A percentile compares a stretch with the other conserved stretches of the same genome.
Conservation (phyloP, 768 basidiomycete species). For the Russula dissimulans region DNA sequence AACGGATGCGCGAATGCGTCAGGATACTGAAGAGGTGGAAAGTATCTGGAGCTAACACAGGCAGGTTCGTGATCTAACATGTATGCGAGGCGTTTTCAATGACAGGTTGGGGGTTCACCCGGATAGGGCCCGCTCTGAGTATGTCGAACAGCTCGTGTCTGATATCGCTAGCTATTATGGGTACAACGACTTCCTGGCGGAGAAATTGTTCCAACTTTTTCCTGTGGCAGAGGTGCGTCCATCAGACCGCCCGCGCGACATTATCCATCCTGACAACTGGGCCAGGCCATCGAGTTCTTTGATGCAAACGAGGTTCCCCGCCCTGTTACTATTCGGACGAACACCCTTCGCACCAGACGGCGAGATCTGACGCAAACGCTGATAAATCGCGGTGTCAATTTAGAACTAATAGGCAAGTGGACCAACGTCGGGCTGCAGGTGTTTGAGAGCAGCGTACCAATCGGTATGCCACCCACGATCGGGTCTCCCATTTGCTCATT, state of each 20-base stretch:
- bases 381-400: conserved; percentile 91
- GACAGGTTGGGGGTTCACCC: conserved; percentile 1
- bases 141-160: conserved; percentile 74
- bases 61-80: conserved; percentile 38
- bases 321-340: conserved; percentile 96
- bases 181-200: conserved; percentile 90
- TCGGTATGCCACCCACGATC: conserved; percentile 44
- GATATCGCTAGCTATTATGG: conserved; percentile 97
- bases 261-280: not conserved
- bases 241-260: not conserved
- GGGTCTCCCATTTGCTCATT: not conserved
- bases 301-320: conserved; percentile 94
- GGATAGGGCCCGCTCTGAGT: conserved; percentile 77
- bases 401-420: conserved; percentile 99
- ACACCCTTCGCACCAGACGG: conserved; percentile 87
- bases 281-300: conserved; percentile 92
- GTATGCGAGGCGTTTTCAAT: conserved; percentile 22
- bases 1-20: conserved; percentile 70
- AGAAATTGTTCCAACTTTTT: conserved; percentile 92
- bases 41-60: conserved; percentile 46
- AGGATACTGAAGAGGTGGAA: conserved; percentile 66
- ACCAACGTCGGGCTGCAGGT: conserved; percentile 98
- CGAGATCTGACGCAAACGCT: conserved; percentile 90
- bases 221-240: conserved; percentile 74
- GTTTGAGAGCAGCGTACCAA: conserved; percentile 91